Conservation (phyloP, 805 yeast species). For the Candida mattraensis region DNA sequence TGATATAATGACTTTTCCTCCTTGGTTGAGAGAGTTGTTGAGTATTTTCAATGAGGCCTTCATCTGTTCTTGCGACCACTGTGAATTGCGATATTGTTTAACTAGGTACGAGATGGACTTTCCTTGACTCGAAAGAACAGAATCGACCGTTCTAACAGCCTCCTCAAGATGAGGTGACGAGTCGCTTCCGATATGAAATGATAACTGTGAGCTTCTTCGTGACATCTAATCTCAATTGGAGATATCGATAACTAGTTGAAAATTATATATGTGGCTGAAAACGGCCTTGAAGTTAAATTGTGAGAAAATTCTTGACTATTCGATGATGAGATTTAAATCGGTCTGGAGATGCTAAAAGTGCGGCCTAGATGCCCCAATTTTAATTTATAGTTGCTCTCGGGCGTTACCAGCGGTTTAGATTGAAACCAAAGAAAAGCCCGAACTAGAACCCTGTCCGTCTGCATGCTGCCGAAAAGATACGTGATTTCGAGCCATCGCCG, state of each 20-base stretch:
- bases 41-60: slow-evolving; percentile 43
- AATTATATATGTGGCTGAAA: too few species aligned
- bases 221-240: slow-evolving; percentile 13
- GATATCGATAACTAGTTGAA: background rate
- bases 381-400: too few species aligned
- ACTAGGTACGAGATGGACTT: slow-evolving; percentile 47
- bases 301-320: background rate
- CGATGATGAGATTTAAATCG: too few species aligned
- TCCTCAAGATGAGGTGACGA: slow-evolving; percentile 25
- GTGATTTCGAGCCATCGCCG: too few species aligned
- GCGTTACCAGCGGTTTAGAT: too few species aligned
- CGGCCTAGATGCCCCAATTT: too few species aligned
- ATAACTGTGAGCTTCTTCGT: slow-evolving; percentile 28
- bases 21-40: slow-evolving; percentile 40
- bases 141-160: slow-evolving; percentile 34
- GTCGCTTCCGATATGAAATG: slow-evolving; percentile 25
- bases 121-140: slow-evolving; percentile 46
- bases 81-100: slow-evolving; percentile 44
- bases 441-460: too few species aligned
- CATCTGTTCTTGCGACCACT: slow-evolving; percentile 46
- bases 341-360: too few species aligned
- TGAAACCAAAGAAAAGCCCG: background rate
- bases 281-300: too few species aligned
- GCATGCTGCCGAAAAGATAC: too few species aligned
- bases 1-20: slow-evolving; percentile 71